phyloP scores from a whole-genome alignment of 2,329 filamentous ascomycete genomes.

The Epichloe uncinata region DNA sequence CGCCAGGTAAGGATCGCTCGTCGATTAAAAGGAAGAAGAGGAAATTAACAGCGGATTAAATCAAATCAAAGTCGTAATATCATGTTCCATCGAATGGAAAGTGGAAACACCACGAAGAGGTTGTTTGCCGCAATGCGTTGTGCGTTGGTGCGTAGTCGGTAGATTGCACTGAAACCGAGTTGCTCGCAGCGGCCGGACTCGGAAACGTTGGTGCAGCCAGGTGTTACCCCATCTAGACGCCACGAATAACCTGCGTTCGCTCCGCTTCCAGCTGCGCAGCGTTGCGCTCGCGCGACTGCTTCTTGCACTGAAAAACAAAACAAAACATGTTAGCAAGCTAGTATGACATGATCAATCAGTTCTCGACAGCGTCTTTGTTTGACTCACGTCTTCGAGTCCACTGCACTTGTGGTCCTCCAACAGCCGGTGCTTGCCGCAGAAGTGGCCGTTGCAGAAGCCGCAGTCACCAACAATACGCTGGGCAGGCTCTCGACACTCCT shows the following conservation, averaged over 20 bases:
- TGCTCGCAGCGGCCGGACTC: not conserved
- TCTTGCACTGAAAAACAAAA: conserved; percentile 57
- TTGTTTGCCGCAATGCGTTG: not conserved
- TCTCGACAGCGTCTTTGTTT: not conserved
- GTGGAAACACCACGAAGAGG: not conserved
- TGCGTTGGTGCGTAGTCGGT: not conserved
- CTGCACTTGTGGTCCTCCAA: conserved; percentile 89
- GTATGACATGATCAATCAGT: not conserved
- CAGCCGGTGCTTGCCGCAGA: conserved; percentile 88
- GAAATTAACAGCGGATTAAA: not conserved
- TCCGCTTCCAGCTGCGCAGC: conserved; percentile 84
- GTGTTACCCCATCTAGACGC: conserved; percentile 43
- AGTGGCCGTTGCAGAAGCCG: conserved; percentile 85
- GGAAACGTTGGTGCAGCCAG: not conserved
- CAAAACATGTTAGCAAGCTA: conserved; percentile 5
- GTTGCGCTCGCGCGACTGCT: conserved; percentile 90
- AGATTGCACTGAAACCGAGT: not conserved
- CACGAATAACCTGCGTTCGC: conserved; percentile 86
- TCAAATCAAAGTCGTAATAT: conserved; percentile 8
- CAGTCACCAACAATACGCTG: conserved; percentile 95
- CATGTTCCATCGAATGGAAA: conserved; percentile 5
- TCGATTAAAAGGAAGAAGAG: not conserved
- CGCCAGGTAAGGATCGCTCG: conserved; percentile 1
- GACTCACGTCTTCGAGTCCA: conserved; percentile 71
- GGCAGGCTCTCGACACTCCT: conserved; percentile 75